These are phyloP conservation scores for Elasticomyces elasticus DNA, from an alignment of 495 filamentous ascomycete genomes.

Conservation along the genomic window DNA sequence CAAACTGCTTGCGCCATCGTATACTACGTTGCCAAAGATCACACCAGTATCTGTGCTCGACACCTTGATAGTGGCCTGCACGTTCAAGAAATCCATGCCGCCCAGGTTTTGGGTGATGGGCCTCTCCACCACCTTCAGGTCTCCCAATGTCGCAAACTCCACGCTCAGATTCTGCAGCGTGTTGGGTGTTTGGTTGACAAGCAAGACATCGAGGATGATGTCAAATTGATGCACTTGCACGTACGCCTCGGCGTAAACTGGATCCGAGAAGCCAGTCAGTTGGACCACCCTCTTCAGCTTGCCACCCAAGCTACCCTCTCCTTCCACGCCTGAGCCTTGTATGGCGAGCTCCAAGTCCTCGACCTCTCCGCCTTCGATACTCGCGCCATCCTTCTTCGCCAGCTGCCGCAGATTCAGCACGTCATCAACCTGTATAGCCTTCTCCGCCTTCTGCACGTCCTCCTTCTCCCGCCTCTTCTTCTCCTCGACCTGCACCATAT, in stretches of 20 bases:
- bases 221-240: constrained; percentile 99
- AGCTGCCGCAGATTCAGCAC: constrained; percentile 86
- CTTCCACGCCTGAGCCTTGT: constrained; percentile 64
- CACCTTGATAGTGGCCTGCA: constrained; percentile 98
- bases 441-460: constrained; percentile 84
- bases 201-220: constrained; percentile 90
- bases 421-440: constrained; percentile 90
- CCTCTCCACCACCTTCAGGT: constrained; percentile 94
- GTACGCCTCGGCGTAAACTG: constrained; percentile 96
- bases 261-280: constrained; percentile 95
- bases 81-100: constrained; percentile 92
- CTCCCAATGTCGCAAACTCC: constrained; percentile 94
- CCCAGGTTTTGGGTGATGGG: constrained; percentile 92
- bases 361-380: constrained; percentile 77
- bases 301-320: constrained; percentile 80
- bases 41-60: constrained; percentile 97
- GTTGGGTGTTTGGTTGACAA: constrained; percentile 96
- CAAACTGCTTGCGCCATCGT: constrained; percentile 89
- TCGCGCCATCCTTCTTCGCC: constrained; percentile 77
- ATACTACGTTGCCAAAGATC: constrained; percentile 98
- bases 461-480: constrained; percentile 91
- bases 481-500: constrained; percentile 97
- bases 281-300: constrained; percentile 96
- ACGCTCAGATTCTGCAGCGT: constrained; percentile 95
- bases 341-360: constrained; percentile 89